Evolutionary conservation across 305 asterid species (phyloP).

Genomic region (Fraxinus dipetala): DNA sequence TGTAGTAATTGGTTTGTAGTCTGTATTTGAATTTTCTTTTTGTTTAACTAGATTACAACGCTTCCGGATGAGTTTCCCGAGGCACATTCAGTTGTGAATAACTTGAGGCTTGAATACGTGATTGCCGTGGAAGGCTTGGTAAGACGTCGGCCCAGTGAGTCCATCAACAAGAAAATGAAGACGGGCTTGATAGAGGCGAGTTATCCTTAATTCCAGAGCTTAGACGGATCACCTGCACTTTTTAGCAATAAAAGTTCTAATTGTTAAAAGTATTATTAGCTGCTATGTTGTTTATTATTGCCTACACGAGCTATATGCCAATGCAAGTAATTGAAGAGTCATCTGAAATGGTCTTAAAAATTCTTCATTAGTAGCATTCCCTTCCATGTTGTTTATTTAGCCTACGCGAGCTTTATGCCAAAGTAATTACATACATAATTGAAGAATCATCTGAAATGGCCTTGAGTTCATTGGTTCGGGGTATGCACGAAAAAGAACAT

Average conservation of each 20-base stretch:
- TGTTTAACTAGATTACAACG: conserved; percentile 61
- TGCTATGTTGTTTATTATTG: neutral
- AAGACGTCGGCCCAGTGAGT: conserved; percentile 71
- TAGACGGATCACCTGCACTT: neutral
- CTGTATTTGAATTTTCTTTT: neutral
- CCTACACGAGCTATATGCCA: neutral
- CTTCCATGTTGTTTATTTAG: neutral
- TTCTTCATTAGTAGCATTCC: neutral
- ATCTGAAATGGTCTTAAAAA: neutral
- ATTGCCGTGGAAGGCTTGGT: conserved; percentile 83
- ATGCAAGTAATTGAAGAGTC: neutral
- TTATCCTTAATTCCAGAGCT: neutral
- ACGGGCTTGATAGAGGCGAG: conserved; percentile 87
- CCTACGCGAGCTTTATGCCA: neutral
- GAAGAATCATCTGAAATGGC: neutral
- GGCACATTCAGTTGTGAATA: conserved; percentile 75
- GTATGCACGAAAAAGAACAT: neutral
- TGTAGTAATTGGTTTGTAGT: neutral
- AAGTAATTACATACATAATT: neutral
- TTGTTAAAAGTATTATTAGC: neutral
- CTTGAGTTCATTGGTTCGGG: neutral
- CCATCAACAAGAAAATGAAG: conserved; percentile 79
- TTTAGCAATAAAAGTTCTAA: neutral
- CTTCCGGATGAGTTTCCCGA: conserved; percentile 91
- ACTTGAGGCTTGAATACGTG: conserved; percentile 86